Evolutionary conservation across 116 monocot species (phyloP).

Genomic region (Iris pallida): DNA sequence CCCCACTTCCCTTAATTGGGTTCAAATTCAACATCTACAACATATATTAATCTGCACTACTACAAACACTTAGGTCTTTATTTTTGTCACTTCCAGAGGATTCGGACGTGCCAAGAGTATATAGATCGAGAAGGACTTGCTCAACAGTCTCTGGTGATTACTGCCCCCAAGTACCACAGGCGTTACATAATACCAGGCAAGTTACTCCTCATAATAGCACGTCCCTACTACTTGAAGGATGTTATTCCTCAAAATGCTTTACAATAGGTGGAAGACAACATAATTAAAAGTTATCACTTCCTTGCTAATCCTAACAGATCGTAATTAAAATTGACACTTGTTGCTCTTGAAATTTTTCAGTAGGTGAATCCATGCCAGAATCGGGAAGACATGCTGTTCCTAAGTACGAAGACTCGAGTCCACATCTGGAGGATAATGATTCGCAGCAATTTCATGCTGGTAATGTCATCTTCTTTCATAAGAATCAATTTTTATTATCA

Average conservation of each 20-base stretch:
- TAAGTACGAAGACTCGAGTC: constrained; percentile 21
- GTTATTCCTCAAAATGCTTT: not conserved
- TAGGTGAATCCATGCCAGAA: constrained; percentile 52
- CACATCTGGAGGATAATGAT: constrained; percentile 19
- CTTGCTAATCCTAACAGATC: not conserved
- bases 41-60: no score
- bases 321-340: not conserved
- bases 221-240: not conserved
- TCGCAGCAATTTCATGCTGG: constrained; percentile 34
- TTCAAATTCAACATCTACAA: no score
- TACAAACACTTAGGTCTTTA: no score
- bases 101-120: constrained; percentile 55
- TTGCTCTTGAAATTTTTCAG: constrained; percentile 17
- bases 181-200: constrained; percentile 78
- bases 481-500: not conserved
- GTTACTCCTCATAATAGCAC: constrained; percentile 2
- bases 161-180: constrained; percentile 84
- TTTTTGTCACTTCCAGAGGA: constrained; percentile 40
- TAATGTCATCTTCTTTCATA: constrained; percentile 8
- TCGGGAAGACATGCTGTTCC: constrained; percentile 56
- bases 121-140: constrained; percentile 62
- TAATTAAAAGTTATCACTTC: not conserved
- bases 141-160: constrained; percentile 70
- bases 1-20: no score
- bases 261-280: not conserved